phyloP scores from a whole-genome alignment of 2,329 filamentous ascomycete species.

The Hypoxylon sp. region DNA sequence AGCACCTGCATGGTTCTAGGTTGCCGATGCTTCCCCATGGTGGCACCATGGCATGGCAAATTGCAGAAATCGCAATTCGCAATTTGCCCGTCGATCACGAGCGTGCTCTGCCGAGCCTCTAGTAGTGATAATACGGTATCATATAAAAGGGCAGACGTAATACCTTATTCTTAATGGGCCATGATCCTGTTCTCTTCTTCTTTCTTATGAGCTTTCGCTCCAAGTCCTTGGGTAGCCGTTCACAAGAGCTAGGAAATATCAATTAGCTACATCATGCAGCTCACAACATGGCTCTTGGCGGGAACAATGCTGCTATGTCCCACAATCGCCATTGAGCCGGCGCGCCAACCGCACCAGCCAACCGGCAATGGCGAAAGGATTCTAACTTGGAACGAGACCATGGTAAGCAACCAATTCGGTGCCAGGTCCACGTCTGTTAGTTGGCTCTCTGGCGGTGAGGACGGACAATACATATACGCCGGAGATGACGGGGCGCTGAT shows the following conservation, averaged over 20 bases:
- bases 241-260: neutral
- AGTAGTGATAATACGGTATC: neutral
- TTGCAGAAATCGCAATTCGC: conserved; percentile 34
- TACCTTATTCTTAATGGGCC: neutral
- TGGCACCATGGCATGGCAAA: conserved; percentile 30
- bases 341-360: conserved; percentile 69
- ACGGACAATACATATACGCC: conserved; percentile 73
- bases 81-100: conserved; percentile 42
- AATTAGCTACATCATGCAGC: conserved; percentile 42
- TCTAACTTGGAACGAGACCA: conserved; percentile 73
- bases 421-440: conserved; percentile 64
- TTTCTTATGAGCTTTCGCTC: neutral
- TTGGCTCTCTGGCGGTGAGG: conserved; percentile 72
- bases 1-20: conserved; percentile 11
- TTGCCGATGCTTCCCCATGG: conserved; percentile 38
- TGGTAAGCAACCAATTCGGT: conserved; percentile 62
- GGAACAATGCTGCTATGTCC: conserved; percentile 42
- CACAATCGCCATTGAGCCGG: conserved; percentile 62
- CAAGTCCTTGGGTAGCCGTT: neutral
- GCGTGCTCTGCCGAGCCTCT: conserved; percentile 24
- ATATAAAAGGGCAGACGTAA: conserved; percentile 21
- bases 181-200: conserved; percentile 11
- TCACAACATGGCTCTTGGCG: conserved; percentile 36
- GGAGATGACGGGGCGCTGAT: conserved; percentile 67
- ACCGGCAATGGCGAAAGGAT: conserved; percentile 69